Conservation (phyloP, 148 eudicot genomes). For the Drosera capensis region DNA sequence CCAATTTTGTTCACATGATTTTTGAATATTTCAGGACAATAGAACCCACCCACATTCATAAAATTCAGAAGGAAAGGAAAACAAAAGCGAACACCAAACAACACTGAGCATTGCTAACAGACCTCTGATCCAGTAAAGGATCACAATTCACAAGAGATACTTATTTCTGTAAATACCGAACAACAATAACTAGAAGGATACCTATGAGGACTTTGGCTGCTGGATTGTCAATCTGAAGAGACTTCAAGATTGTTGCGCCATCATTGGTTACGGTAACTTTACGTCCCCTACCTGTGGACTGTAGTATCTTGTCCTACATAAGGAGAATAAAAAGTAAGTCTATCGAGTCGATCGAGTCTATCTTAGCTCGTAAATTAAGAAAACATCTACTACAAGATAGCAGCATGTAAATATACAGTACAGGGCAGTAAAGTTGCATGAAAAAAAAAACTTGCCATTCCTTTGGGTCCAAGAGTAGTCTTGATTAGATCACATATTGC, state of each 20-base stretch:
- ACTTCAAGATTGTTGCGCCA: slow-evolving; percentile 94
- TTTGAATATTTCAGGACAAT: no score
- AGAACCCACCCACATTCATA: no score
- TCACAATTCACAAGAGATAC: not conserved
- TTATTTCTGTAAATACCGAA: slow-evolving; percentile 1
- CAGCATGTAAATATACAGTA: no score
- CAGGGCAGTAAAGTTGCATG: not conserved
- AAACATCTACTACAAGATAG: no score
- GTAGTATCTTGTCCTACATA: slow-evolving; percentile 83
- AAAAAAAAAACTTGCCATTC: slow-evolving; percentile 71
- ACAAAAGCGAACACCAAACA: no score
- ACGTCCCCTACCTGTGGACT: slow-evolving; percentile 88
- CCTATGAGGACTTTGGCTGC: slow-evolving; percentile 99
- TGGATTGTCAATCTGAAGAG: slow-evolving; percentile 90
- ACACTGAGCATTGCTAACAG: no score
- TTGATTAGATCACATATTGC: slow-evolving; percentile 87
- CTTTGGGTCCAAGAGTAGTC: slow-evolving; percentile 96
- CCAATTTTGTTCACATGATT: no score
- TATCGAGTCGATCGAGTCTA: slow-evolving; percentile 1
- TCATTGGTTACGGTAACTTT: slow-evolving; percentile 92
- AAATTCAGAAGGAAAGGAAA: no score
- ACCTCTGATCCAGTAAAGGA: not conserved
- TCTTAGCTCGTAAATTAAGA: no score
- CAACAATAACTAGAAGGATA: slow-evolving; percentile 28
- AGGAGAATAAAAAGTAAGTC: not conserved